These are phyloP conservation scores for Aurantiochytrium sp. DNA, from an alignment of 108 stramenopile genomes.

Conservation along the genomic window DNA sequence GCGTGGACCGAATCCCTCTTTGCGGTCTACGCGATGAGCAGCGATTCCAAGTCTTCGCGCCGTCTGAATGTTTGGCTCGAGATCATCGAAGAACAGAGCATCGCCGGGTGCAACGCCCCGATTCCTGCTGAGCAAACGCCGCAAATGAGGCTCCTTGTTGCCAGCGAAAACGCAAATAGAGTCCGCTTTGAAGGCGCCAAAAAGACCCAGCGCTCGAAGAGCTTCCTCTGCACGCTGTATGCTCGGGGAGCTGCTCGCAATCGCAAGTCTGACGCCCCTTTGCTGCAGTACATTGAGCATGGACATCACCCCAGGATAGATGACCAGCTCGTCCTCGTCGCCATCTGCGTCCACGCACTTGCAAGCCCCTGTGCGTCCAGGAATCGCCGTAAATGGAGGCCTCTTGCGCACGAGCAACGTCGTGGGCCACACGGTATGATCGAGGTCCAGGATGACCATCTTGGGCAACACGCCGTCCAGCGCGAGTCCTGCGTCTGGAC, in stretches of 20 bases:
- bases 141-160: not conserved
- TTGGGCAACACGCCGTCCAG: not conserved
- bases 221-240: not conserved
- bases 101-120: not conserved
- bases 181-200: not conserved
- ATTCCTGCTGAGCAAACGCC: not conserved
- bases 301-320: not conserved
- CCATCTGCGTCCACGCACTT: not conserved
- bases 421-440: not conserved
- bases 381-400: not conserved
- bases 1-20: not conserved
- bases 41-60: not conserved
- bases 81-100: not conserved
- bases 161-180: not conserved
- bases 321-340: not conserved
- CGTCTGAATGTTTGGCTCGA: not conserved
- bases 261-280: not conserved
- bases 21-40: not conserved
- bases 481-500: too few relatives aligned
- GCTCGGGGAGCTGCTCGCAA: not conserved
- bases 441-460: not conserved
- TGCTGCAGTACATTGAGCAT: not conserved
- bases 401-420: not conserved
- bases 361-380: not conserved
- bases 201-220: not conserved